Evolutionary conservation across 345 rosid genomes (phyloP).

Genomic region (Camelina laxa): DNA sequence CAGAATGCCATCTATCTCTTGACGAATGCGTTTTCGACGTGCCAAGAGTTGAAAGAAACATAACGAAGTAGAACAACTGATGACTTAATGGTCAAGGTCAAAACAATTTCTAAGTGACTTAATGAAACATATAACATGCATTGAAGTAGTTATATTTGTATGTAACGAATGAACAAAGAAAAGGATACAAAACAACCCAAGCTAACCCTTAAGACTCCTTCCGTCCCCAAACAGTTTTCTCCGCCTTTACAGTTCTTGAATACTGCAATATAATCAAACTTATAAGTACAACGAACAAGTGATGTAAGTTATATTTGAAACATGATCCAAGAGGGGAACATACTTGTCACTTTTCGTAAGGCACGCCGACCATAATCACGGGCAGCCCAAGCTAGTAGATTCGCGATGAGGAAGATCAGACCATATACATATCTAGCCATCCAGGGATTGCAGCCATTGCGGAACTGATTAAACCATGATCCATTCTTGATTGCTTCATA

Average conservation of each 20-base stretch:
- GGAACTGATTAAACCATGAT: slow-evolving; percentile 84
- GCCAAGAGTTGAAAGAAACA: slow-evolving; percentile 79
- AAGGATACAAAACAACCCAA: slow-evolving; percentile 98
- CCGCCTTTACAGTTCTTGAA: slow-evolving; percentile 74
- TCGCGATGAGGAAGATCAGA: slow-evolving; percentile 73
- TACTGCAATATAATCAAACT: slow-evolving; percentile 53
- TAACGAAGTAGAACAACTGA: slow-evolving; percentile 69
- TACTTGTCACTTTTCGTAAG: slow-evolving; percentile 74
- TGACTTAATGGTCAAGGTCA: slow-evolving; percentile 42
- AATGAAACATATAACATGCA: neutral
- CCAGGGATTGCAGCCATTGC: slow-evolving; percentile 87
- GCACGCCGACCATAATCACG: slow-evolving; percentile 81
- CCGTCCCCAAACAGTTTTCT: slow-evolving; percentile 82
- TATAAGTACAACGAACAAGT: slow-evolving; percentile 21
- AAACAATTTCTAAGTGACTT: slow-evolving; percentile 16
- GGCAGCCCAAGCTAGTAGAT: slow-evolving; percentile 88
- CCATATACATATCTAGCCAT: slow-evolving; percentile 91
- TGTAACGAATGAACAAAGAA: slow-evolving; percentile 17
- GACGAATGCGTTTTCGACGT: slow-evolving; percentile 62
- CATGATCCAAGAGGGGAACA: slow-evolving; percentile 5
- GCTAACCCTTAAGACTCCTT: slow-evolving; percentile 95
- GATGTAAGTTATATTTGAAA: neutral
- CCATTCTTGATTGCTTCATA: slow-evolving; percentile 51
- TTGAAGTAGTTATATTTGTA: neutral
- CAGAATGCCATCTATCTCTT: slow-evolving; percentile 89